Evolutionary conservation across 108 stramenopile species (phyloP), one percentile per base, ranked within the genome.

Genomic region (Seminavis robusta): DNA sequence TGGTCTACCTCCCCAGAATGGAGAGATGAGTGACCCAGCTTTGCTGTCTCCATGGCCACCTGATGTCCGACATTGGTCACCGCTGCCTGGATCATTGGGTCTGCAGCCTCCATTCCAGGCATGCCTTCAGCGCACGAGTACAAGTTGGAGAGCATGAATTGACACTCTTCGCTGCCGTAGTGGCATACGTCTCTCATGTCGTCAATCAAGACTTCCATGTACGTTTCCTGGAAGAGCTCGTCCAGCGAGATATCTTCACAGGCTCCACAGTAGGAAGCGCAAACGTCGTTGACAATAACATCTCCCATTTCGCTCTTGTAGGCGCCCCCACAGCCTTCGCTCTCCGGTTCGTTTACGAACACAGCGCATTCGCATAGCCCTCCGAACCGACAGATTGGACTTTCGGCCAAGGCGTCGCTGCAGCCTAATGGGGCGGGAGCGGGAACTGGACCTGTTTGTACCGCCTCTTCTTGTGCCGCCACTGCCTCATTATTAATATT

Each of bases 301-400:
- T 65, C 57, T 31, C 64, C 64, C 32, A 23, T 38, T n/a, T 33
- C 45, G 7, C 55, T 47, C 15, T 23, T 38, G 3, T 57, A 65
- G 4, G 49, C 47, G 15, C 64, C 64, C 13, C 64, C 64, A 39
- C 52, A 65, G 9, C 64, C 64, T 10, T 45, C 37, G 47, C 56
- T 58, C 16, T 57, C 56, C 16, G 54, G 31, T 9, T 30, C 45
- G 46, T 44, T 47, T 1, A 65, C 64, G 19, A 65, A 49, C 9
- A n/a, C 57, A 30, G 57, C 64, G 47, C 64, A 65, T 4, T 52
- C 50, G 32, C 64, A 65, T 13, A 65, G 10, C 6, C 47, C 56
- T 23, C 64, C 64, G 28, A 58, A 58, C 3, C 4, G 33, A 58
- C 64, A 65, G 5, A 29, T 47, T 3, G 56, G 45, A n/a, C 15